Percentiles rank a stretch among this genome's conserved stretches.
phyloP scores from a whole-genome alignment of 1,284 basidiomycete species.

The Ustilago trichophora region DNA sequence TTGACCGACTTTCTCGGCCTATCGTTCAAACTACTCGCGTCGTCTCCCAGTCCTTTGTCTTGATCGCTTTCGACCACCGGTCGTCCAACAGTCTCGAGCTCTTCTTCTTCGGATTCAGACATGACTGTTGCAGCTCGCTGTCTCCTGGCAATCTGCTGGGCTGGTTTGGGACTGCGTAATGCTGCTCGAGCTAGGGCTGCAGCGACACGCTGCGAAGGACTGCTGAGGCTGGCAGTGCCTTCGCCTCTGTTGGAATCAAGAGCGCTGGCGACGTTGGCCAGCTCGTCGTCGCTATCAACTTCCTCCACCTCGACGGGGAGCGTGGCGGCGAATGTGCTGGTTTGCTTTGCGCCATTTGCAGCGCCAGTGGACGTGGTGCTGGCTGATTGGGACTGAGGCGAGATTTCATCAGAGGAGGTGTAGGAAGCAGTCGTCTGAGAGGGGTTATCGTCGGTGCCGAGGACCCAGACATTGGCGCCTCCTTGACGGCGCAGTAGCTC shows the following conservation, averaged over 20 bases:
- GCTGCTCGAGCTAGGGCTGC: slow-evolving; percentile 25
- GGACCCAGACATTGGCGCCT: slow-evolving; percentile 45
- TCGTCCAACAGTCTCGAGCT: slow-evolving; percentile 34
- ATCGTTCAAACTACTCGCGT: slow-evolving; percentile 7
- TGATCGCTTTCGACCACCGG: slow-evolving; percentile 4
- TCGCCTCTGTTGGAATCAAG: not conserved
- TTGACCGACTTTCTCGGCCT: slow-evolving; percentile 38
- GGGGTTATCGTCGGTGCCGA: slow-evolving; percentile 25
- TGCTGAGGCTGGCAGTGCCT: not conserved
- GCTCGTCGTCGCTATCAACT: slow-evolving; percentile 21
- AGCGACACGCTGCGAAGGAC: slow-evolving; percentile 17
- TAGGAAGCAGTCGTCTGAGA: no score
- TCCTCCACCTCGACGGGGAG: slow-evolving; percentile 22
- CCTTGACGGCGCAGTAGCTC: slow-evolving; percentile 37
- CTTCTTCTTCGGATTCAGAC: slow-evolving; percentile 41
- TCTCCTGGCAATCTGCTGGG: no score
- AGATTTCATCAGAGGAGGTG: no score
- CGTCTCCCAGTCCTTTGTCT: not conserved
- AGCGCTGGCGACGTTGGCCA: not conserved
- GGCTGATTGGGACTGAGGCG: no score
- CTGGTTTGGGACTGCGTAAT: not conserved
- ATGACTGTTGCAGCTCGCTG: slow-evolving; percentile 35
- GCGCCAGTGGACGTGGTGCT: not conserved
- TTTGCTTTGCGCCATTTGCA: not conserved
- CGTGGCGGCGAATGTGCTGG: not conserved